These are phyloP conservation scores for Trametes maxima DNA, from an alignment of 768 basidiomycete species.

Conservation along the genomic window DNA sequence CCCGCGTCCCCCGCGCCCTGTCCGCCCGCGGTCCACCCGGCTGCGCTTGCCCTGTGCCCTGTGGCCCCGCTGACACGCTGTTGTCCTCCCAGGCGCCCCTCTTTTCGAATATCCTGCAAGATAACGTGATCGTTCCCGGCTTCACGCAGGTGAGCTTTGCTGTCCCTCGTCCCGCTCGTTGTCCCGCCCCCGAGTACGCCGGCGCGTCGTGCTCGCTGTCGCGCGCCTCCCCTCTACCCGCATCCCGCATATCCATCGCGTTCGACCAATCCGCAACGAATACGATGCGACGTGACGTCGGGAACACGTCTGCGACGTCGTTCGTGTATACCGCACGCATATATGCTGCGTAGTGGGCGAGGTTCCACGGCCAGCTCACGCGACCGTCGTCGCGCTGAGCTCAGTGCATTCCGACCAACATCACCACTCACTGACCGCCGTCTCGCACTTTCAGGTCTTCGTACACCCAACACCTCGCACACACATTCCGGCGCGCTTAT, in stretches of 20 bases:
- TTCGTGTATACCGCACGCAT: no score
- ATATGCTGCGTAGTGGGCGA: no score
- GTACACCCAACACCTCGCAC: no score
- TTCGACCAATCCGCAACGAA: no score
- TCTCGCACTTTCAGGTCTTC: no score
- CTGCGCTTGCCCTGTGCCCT: not conserved
- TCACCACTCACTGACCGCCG: no score
- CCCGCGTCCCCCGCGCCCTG: not conserved
- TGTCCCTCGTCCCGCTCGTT: not conserved
- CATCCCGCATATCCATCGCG: not conserved
- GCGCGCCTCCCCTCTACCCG: not conserved
- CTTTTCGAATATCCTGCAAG: not conserved
- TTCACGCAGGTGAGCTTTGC: not conserved
- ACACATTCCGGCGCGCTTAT: no score
- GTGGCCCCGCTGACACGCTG: not conserved
- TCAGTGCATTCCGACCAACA: no score
- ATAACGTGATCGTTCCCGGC: conserved; percentile 5
- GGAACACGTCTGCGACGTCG: no score
- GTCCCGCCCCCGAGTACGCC: not conserved
- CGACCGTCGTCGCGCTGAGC: no score
- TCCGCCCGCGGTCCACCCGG: not conserved
- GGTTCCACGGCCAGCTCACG: no score
- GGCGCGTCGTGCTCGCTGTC: not conserved
- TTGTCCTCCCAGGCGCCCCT: not conserved
- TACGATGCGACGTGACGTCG: no score